Evolutionary conservation across 1,139 yeast genomes (phyloP).

Genomic region (Candida sojae): DNA sequence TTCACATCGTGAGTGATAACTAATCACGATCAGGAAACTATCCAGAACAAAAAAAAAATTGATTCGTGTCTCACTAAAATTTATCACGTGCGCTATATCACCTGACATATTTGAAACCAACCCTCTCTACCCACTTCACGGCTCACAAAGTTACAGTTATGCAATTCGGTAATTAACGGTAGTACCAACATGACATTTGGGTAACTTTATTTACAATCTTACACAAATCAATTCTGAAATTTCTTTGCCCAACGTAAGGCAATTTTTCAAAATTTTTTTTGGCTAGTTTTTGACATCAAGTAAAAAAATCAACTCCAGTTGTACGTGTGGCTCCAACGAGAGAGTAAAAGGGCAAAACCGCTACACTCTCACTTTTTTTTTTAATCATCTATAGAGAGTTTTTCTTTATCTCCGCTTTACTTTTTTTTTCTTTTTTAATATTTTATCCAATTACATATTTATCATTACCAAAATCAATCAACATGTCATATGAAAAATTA

Average conservation of each 20-base stretch:
- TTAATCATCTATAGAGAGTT: neutral
- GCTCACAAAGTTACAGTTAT: too few species aligned
- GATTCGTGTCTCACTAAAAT: too few species aligned
- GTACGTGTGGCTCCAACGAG: conserved; percentile 1
- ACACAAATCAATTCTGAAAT: neutral
- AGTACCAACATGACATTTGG: too few species aligned
- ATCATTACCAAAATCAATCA: neutral
- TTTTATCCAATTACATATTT: neutral
- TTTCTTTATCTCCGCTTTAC: neutral
- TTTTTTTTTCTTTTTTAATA: neutral
- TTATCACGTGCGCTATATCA: too few species aligned
- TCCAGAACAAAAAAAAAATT: too few species aligned
- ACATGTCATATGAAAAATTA: conserved; percentile 32
- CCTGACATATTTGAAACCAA: too few species aligned
- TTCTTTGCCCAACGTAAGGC: neutral
- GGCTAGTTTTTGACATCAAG: too few species aligned
- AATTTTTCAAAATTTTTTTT: neutral
- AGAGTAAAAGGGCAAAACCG: neutral
- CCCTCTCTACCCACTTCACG: too few species aligned
- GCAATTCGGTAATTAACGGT: too few species aligned
- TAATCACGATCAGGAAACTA: too few species aligned
- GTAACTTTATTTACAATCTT: too few species aligned
- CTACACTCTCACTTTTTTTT: neutral
- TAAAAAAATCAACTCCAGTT: neutral
- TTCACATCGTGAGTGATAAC: too few species aligned